Evolutionary conservation across 2,329 filamentous ascomycete species (phyloP).

Genomic region (Fusarium zealandicum): DNA sequence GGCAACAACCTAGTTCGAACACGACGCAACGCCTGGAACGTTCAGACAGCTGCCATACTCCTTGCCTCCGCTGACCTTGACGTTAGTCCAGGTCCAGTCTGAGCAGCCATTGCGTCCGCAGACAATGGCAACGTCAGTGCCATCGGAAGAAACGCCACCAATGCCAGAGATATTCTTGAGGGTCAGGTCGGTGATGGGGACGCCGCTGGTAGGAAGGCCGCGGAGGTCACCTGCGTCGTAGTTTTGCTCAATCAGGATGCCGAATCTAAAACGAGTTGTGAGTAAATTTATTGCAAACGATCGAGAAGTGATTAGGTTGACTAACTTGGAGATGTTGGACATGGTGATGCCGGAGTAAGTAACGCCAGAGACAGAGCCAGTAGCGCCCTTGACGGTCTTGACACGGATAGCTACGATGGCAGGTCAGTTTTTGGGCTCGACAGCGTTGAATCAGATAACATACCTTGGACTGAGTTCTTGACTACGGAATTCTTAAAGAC

Average conservation of each 20-base stretch:
- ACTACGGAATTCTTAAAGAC: conserved; percentile 57
- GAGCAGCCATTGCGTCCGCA: conserved; percentile 55
- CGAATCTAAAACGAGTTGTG: conserved; percentile 36
- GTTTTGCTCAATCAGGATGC: conserved; percentile 51
- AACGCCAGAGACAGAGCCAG: conserved; percentile 52
- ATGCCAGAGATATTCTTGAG: conserved; percentile 53
- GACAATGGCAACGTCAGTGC: conserved; percentile 58
- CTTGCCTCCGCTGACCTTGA: conserved; percentile 59
- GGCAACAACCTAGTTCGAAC: conserved; percentile 2
- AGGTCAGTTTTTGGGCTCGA: not conserved
- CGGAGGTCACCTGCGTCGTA: conserved; percentile 57
- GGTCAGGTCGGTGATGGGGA: conserved; percentile 58
- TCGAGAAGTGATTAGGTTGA: not conserved
- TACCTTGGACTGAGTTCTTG: conserved; percentile 59
- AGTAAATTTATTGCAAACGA: not conserved
- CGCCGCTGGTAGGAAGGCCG: conserved; percentile 52
- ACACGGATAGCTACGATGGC: conserved; percentile 48
- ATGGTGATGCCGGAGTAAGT: conserved; percentile 55
- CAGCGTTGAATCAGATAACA: not conserved
- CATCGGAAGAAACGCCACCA: conserved; percentile 45
- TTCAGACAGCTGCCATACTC: conserved; percentile 43
- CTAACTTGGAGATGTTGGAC: conserved; percentile 47
- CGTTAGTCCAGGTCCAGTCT: conserved; percentile 60
- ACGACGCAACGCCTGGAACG: conserved; percentile 39
- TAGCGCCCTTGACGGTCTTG: conserved; percentile 57